These are phyloP conservation scores for Xylariaceae sp. DNA, from an alignment of 2,329 filamentous ascomycete species.

Conservation along the genomic window DNA sequence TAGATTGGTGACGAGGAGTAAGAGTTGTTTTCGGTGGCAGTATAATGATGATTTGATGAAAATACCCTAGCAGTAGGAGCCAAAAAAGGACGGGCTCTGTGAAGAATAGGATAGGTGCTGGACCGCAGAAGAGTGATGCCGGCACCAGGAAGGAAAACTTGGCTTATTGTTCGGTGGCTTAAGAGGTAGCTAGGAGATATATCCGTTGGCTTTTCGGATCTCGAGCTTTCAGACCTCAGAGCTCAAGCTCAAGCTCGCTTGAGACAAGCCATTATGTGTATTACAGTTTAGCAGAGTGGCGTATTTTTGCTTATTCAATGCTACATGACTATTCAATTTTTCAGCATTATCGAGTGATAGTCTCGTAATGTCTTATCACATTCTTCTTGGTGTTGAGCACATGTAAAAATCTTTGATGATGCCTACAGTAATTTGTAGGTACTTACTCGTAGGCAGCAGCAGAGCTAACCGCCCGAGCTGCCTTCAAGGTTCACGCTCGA, in stretches of 20 bases:
- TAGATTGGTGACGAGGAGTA: conserved; percentile 68
- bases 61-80: conserved; percentile 23
- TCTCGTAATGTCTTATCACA: too few species aligned
- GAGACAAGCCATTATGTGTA: background rate
- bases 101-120: conserved; percentile 12
- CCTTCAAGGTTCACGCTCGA: too few species aligned
- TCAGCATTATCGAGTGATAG: background rate
- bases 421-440: too few species aligned
- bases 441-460: too few species aligned
- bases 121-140: background rate
- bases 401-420: too few species aligned
- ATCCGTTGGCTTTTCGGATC: too few species aligned
- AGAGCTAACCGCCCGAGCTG: too few species aligned
- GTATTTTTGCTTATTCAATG: conserved; percentile 7
- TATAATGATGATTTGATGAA: conserved; percentile 21
- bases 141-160: background rate
- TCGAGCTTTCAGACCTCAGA: background rate
- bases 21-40: conserved; percentile 9
- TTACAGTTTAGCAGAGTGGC: conserved; percentile 1
- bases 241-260: background rate
- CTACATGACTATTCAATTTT: background rate
- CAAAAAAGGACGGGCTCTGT: conserved; percentile 11
- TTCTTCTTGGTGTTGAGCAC: too few species aligned
- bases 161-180: background rate
- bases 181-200: background rate